Base-by-base conservation (phyloP, 805 yeast genomes). In the Myxozyma neotropica region DNA sequence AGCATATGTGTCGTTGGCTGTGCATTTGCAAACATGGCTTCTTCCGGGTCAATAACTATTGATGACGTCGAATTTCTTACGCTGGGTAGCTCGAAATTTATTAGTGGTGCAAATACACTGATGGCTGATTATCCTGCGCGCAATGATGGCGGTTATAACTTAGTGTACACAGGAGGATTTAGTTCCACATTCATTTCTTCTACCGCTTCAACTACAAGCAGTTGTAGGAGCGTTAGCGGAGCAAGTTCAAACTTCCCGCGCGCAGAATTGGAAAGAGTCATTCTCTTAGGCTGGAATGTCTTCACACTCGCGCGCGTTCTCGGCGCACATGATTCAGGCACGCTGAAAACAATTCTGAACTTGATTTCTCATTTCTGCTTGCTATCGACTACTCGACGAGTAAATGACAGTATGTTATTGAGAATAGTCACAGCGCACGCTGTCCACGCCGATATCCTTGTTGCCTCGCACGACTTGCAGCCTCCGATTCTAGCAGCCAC, bases 251-350 rank as follows among this genome's bases (percentile, higher is more conserved):
- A 24, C 8, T 24, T 44, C 27, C 57, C 57, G 1, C 39, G 47
- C n/a, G 38, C 43, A 33, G 57, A 52, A 33, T 46, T 55, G 8
- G 63, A 59, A 36, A 35, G 47, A 12, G 59, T 38, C 12, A 39
- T 55, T 53, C 4, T 55, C 29, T 42, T 55, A 10, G 63, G 59
- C 12, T 59, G 63, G 63, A 59, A 59, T 38, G 35, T 55, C 4
- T 55, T 47, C 19, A 55, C 57, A 19, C 54, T 59, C 13, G 39
- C 43, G 7, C 51, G 55, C 12, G 38, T 57, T 17, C 39, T 40
- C 17, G 51, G 54, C 17, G 1, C 19, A 12, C 40, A 40, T 13
- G 57, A 52, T 23, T 12, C 40, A 1, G 46, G 19, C n/a, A 27
- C 53, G 13, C 47, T 57, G 36, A 31, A 26, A n/a, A 29, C 47